phyloP scores from a whole-genome alignment of 768 basidiomycete species.

The Termitomyces titanicus region DNA sequence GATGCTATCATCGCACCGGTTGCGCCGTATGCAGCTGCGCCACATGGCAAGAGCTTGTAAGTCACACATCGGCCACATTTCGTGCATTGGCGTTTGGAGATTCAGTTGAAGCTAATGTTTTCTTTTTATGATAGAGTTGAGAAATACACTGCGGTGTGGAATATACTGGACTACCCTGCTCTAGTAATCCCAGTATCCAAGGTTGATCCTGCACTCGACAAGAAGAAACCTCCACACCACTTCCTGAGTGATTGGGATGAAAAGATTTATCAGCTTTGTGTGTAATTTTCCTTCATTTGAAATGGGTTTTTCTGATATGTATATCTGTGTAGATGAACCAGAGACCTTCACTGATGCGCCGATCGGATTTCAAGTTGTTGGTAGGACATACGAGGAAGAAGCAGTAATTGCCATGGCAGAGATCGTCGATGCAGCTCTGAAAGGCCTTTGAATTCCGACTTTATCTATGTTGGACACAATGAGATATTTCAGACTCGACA shows the following conservation, averaged over 20 bases:
- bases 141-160: slow-evolving; percentile 63
- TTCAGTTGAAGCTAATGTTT: background rate
- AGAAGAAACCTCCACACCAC: slow-evolving; percentile 21
- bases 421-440: slow-evolving; percentile 50
- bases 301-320: background rate
- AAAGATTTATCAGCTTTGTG: background rate
- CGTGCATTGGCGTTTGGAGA: background rate
- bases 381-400: slow-evolving; percentile 72
- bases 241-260: background rate
- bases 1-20: slow-evolving; percentile 72
- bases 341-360: slow-evolving; percentile 54
- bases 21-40: slow-evolving; percentile 57
- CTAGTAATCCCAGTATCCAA: slow-evolving; percentile 61
- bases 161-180: slow-evolving; percentile 62
- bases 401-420: slow-evolving; percentile 68
- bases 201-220: slow-evolving; percentile 54
- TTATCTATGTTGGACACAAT: no score
- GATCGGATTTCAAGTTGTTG: slow-evolving; percentile 62
- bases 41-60: slow-evolving; percentile 57
- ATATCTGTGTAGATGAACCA: slow-evolving; percentile 43
- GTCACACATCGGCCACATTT: slow-evolving; percentile 8
- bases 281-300: slow-evolving; percentile 10
- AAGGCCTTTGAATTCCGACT: slow-evolving; percentile 8
- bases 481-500: no score
- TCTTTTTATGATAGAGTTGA: slow-evolving; percentile 31